A percentile compares a stretch with the other conserved stretches of the same genome.
Conservation (phyloP, 768 basidiomycete species). For the Lentinula lateritia region DNA sequence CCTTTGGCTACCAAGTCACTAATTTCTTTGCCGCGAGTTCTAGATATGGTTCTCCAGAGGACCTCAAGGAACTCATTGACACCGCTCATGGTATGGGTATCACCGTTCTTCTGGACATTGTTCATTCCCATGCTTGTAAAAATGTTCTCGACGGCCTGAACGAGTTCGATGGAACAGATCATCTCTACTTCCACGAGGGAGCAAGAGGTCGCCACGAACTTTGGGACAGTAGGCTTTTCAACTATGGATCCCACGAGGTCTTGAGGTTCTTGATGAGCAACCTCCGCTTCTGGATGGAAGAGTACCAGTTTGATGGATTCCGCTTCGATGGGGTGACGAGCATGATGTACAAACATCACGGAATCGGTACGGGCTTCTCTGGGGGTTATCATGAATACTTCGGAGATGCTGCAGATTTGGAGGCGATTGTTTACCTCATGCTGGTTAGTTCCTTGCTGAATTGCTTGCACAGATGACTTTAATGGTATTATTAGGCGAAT, state of each 20-base stretch:
- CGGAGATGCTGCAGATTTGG: slow-evolving; percentile 75
- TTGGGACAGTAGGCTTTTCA: slow-evolving; percentile 98
- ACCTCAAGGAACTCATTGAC: slow-evolving; percentile 92
- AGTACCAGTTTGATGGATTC: slow-evolving; percentile 96
- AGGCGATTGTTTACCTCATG: slow-evolving; percentile 95
- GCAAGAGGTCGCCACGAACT: slow-evolving; percentile 87
- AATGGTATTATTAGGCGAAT: slow-evolving; percentile 66
- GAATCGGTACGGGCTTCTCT: slow-evolving; percentile 96
- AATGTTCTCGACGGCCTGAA: slow-evolving; percentile 96
- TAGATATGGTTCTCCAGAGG: slow-evolving; percentile 93
- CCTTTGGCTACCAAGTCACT: slow-evolving; percentile 97
- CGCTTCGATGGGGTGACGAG: slow-evolving; percentile 98
- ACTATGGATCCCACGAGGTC: slow-evolving; percentile 94
- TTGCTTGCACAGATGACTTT: neutral
- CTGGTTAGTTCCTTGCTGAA: slow-evolving; percentile 46
- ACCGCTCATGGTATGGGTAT: slow-evolving; percentile 92
- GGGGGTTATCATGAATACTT: slow-evolving; percentile 99
- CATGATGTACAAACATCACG: slow-evolving; percentile 99
- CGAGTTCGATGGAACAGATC: slow-evolving; percentile 94
- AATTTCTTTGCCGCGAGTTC: slow-evolving; percentile 96
- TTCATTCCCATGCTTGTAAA: slow-evolving; percentile 98
- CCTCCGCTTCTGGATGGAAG: slow-evolving; percentile 91
- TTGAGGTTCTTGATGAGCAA: slow-evolving; percentile 93
- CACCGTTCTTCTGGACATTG: slow-evolving; percentile 91
- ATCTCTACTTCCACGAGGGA: slow-evolving; percentile 96